Base-by-base conservation (phyloP, 306 rosid genomes). In the Luffa aegyptiaca region DNA sequence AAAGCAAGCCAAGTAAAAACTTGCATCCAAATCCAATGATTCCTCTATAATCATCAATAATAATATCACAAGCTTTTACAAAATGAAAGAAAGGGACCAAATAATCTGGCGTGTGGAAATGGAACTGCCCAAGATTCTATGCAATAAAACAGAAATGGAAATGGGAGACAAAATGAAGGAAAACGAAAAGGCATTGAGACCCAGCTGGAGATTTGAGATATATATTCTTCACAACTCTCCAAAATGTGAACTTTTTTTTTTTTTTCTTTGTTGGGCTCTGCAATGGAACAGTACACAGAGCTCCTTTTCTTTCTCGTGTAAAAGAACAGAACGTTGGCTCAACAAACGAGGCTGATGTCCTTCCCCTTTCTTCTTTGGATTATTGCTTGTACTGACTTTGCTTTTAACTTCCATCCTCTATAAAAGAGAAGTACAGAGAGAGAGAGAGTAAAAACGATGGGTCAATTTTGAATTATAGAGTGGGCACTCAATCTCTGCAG, bases 401-500 rank as follows among this genome's bases (percentile, higher is more conserved):
- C 49, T n/a, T 66, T 39, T 66, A 63, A 63, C 53, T 69, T 69
- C 72, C 66, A 61, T 61, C 66, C 44, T 31, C 2, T 44, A 63
- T 2, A 14, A 55, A 36, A 31, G 42, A 59, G 66, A 59, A 52
- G 20, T 52, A 16, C 10, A 57, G 70, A 63, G 20, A 35, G 70
- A 63, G 70, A 12, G 45, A 64, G 8, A 7, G 42, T 37, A 26
- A 70, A 31, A 73, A 16, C 1, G 77, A 73, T 46, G 77, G 41
- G 46, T 65, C 55, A 20, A 10, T 58, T 58, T 84, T 85, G 89
- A 82, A 83, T 88, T 45, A 90, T 85, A 79, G 84, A 83, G 89
- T 85, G 87, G 88, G 87, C 97, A 89, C 88, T 90, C 83, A 89
- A 89, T 91, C 81, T 77, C 76, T 71, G 70, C 31, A 26, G 31